These are phyloP conservation scores for Passiflora organensis DNA, from an alignment of 345 rosid genomes.

Conservation along the genomic window DNA sequence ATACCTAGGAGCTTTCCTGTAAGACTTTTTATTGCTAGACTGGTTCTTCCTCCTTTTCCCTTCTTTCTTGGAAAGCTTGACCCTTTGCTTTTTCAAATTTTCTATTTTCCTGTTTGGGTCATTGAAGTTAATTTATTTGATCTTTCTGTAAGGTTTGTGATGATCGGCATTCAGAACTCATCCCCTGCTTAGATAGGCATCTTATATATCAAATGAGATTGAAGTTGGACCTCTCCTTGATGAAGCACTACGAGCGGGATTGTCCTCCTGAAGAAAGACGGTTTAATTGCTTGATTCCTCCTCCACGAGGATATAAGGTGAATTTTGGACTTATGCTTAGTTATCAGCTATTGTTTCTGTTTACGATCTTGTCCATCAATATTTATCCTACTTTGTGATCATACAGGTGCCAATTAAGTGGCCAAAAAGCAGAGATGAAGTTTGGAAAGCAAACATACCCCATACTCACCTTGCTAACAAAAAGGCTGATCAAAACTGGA, in stretches of 20 bases:
- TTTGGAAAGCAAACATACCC: conserved; percentile 97
- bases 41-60: neutral
- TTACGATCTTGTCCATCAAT: neutral
- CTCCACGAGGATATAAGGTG: conserved; percentile 92
- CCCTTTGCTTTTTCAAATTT: conserved; percentile 14
- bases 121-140: neutral
- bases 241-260: conserved; percentile 98
- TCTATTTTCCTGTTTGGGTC: neutral
- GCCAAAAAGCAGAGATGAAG: conserved; percentile 98
- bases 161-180: conserved; percentile 85
- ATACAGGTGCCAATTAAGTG: conserved; percentile 88
- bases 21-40: conserved; percentile 24
- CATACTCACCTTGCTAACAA: conserved; percentile 97
- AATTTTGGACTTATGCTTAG: neutral
- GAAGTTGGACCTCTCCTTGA: conserved; percentile 86
- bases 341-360: neutral
- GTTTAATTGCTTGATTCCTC: conserved; percentile 94
- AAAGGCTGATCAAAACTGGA: conserved; percentile 99
- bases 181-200: conserved; percentile 90
- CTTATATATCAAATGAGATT: conserved; percentile 86
- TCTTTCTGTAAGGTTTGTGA: conserved; percentile 68
- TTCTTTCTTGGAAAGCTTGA: neutral
- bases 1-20: conserved; percentile 79
- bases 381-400: neutral
- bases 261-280: conserved; percentile 92